These are phyloP conservation scores for Coemansia sp. DNA, from an alignment of 192 early-diverging fungal genomes.

Conservation along the genomic window DNA sequence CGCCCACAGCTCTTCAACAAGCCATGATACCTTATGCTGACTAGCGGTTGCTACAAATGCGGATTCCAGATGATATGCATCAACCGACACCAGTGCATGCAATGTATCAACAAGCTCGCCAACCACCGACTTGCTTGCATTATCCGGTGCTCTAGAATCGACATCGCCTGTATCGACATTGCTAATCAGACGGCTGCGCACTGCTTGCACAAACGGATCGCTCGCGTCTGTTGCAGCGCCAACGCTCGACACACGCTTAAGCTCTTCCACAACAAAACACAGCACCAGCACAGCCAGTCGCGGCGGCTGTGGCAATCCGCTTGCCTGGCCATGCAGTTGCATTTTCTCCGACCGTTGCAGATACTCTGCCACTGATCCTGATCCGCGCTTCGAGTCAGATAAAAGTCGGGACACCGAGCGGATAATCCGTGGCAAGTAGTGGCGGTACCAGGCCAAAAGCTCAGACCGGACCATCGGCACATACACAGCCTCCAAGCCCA, in stretches of 20 bases:
- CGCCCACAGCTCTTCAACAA: constrained; percentile 13
- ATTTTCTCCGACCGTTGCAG: neutral
- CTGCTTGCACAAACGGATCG: neutral
- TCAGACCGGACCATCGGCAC: constrained; percentile 12
- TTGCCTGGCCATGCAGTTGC: neutral
- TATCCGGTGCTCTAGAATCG: neutral
- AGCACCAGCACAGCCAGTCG: constrained; percentile 1
- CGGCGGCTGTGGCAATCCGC: neutral
- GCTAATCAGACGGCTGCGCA: neutral
- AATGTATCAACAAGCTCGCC: neutral
- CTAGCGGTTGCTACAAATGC: neutral
- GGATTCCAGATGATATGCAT: neutral
- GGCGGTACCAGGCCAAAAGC: constrained; percentile 19
- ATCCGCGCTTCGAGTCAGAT: neutral
- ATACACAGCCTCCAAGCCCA: constrained; percentile 38
- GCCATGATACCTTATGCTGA: constrained; percentile 3
- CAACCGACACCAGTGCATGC: neutral
- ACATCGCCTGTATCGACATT: neutral
- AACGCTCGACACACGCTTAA: neutral
- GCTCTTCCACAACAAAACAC: neutral
- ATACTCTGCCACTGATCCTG: neutral
- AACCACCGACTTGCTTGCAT: neutral
- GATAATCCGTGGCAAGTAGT: constrained; percentile 27
- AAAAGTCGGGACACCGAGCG: constrained; percentile 8
- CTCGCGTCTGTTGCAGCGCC: neutral